Base-by-base conservation (phyloP, 768 basidiomycete genomes). In the Zangia roseola region DNA sequence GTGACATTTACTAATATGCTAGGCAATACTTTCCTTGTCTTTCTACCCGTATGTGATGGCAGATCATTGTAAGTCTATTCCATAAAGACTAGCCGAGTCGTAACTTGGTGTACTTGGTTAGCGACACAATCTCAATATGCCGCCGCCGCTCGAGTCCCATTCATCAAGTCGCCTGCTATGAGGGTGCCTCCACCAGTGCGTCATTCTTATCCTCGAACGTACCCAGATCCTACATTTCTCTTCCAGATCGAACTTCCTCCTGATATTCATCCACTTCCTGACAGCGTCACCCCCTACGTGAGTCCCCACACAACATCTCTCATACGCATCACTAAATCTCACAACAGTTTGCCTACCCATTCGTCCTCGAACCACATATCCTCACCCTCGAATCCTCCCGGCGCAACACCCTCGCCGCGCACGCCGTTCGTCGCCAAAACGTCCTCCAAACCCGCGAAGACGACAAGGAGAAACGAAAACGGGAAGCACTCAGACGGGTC, bases 191-290 rank as follows among this genome's bases (percentile, higher is more conserved):
- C 76, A 56, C 85, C 84, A 10, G 94, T 94, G 57, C 16, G 77
- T 61, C 40, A 10, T 35, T 30, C 24, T 6, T 25, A 7, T 14
- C 17, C 31, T 4, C 13, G 9, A 17, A 13, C 42, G n/a, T 35
- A 31, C 20, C 24, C n/a, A 23, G 12, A 21, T 36, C 52, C 52
- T 33, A 55, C 21, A 0, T 34, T n/a, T 17, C 16, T 20, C 30
- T 34, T 25, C n/a, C 49, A 97, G 94, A 82, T 97, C 23, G 78
- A 86, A 54, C 74, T 93, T 5, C 92, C 95, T 5, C 86, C 80
- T 40, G 94, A 97, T 61, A 92, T 98, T 20, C 94, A 97, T 58
- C 95, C 95, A 0, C 76, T 98, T 1, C 95, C 95, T 5, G 90
- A 94, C 21, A 88, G 88, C 30, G 85, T 98, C 5, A 84, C 83